Percentiles rank a stretch among this genome's conserved stretches.
phyloP scores from a whole-genome alignment of 192 early-diverging fungal species.

The Dissophora globulifera region DNA sequence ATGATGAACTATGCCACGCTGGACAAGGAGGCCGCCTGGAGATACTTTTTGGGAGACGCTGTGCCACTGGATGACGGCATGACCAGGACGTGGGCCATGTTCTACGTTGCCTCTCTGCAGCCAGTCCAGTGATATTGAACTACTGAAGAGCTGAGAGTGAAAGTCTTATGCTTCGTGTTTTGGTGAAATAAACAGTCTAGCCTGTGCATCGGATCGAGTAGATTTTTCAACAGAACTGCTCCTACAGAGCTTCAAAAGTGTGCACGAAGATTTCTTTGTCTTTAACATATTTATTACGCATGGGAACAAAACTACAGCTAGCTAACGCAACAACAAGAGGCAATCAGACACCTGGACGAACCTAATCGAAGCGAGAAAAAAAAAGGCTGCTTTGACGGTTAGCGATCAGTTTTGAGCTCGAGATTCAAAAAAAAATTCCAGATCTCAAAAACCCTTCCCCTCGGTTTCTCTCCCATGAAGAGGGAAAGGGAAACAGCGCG shows the following conservation, averaged over 20 bases:
- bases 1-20: slow-evolving; percentile 48
- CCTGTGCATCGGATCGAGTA: too few species aligned
- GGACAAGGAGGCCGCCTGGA: slow-evolving; percentile 29
- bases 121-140: not conserved
- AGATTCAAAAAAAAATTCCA: too few species aligned
- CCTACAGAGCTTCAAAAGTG: too few species aligned
- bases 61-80: slow-evolving; percentile 50
- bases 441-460: not conserved
- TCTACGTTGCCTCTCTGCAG: slow-evolving; percentile 39
- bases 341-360: too few species aligned
- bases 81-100: slow-evolving; percentile 49
- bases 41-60: slow-evolving; percentile 17
- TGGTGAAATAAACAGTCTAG: too few species aligned
- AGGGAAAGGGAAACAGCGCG: not conserved
- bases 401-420: not conserved
- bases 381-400: not conserved
- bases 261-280: not conserved
- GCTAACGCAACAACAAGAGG: too few species aligned
- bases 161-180: not conserved
- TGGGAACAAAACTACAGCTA: too few species aligned
- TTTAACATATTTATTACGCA: too few species aligned
- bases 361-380: too few species aligned
- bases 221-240: too few species aligned
- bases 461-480: not conserved
- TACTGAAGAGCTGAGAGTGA: not conserved